Percentiles rank a stretch among this genome's conserved stretches.
Evolutionary conservation across 345 rosid genomes (phyloP).

Genomic region (Gossypium sturtianum): DNA sequence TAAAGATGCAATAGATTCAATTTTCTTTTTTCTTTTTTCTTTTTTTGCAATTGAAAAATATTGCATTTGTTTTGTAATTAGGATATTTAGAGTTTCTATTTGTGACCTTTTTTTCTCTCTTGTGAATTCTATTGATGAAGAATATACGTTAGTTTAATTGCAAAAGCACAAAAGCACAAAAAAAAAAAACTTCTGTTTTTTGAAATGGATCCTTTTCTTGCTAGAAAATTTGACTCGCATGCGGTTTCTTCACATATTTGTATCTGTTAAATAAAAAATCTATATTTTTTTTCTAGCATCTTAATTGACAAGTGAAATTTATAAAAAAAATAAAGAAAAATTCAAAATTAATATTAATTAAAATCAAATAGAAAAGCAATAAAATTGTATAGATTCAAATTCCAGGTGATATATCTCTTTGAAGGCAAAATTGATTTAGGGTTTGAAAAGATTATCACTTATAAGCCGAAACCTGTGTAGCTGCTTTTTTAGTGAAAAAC

Average conservation of each 20-base stretch:
- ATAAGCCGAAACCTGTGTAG: background rate
- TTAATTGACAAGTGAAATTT: too few relatives aligned
- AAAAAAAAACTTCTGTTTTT: background rate
- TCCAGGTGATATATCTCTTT: background rate
- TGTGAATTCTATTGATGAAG: too few relatives aligned
- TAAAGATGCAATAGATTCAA: too few relatives aligned
- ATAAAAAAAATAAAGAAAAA: background rate
- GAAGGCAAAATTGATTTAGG: background rate
- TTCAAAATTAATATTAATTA: background rate
- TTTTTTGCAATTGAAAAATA: too few relatives aligned
- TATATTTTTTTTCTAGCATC: too few relatives aligned
- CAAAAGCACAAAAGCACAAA: background rate
- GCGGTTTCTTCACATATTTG: background rate
- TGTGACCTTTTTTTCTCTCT: too few relatives aligned
- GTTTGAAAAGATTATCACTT: background rate
- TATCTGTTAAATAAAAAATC: too few relatives aligned
- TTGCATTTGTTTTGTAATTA: too few relatives aligned
- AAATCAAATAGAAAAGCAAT: background rate
- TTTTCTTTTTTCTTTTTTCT: too few relatives aligned
- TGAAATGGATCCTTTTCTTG: too few relatives aligned
- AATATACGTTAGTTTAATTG: background rate
- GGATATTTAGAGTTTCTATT: too few relatives aligned
- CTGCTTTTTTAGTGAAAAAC: background rate
- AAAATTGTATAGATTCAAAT: background rate
- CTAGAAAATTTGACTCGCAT: background rate